These are phyloP conservation scores for Ambrosiella beaveri DNA, from an alignment of 2,329 filamentous ascomycete species.

Conservation along the genomic window DNA sequence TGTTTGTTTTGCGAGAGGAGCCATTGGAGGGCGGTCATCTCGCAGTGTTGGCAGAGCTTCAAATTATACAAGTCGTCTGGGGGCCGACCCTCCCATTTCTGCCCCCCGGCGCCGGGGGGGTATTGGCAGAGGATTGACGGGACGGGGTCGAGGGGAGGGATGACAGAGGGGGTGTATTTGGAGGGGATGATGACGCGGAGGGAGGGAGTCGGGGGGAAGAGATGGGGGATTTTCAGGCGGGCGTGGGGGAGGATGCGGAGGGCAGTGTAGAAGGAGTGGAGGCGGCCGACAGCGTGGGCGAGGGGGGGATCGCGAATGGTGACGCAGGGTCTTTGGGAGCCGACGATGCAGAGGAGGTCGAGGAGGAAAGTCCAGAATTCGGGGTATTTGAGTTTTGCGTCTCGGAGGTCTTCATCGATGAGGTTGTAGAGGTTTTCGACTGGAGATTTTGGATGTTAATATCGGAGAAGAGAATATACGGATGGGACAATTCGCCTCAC, in stretches of 20 bases:
- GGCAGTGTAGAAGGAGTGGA: not conserved
- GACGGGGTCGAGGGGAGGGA: no score
- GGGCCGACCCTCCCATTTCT: no score
- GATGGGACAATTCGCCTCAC: no score
- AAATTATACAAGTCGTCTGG: no score
- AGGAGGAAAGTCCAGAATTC: not conserved
- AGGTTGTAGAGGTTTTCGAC: no score
- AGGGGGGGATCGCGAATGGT: not conserved
- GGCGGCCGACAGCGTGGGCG: not conserved
- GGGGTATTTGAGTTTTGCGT: no score
- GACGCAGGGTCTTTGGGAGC: not conserved
- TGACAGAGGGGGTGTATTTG: not conserved
- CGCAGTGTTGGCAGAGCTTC: not conserved
- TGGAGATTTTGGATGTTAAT: no score
- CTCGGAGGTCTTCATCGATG: no score
- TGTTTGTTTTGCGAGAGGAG: not conserved
- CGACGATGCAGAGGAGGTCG: not conserved
- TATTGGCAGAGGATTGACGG: no score
- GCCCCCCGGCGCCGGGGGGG: no score
- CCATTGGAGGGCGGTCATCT: not conserved
- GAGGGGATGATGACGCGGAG: not conserved
- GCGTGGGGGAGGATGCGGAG: not conserved
- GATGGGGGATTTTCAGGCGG: not conserved
- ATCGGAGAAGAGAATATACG: no score
- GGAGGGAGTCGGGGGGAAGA: not conserved